phyloP scores from a whole-genome alignment of 1,284 basidiomycete genomes.

The Veloboletus limbatus region DNA sequence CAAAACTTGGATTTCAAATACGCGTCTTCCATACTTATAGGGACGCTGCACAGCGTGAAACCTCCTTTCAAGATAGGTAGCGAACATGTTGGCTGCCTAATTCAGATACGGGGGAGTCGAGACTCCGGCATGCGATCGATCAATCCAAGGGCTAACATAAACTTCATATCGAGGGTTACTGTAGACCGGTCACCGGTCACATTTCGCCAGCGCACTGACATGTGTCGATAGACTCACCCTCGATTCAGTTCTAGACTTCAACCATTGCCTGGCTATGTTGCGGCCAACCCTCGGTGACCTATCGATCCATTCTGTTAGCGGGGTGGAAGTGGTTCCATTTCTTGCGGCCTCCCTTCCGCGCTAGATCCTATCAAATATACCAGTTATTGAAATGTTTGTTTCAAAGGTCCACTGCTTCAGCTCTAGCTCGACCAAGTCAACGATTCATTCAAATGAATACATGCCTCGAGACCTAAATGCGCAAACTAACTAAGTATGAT shows the following conservation, averaged over 20 bases:
- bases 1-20: constrained; percentile 24
- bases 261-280: neutral
- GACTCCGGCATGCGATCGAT: constrained; percentile 17
- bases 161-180: constrained; percentile 14
- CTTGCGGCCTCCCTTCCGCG: neutral
- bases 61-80: too few relatives aligned
- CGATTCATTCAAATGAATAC: constrained; percentile 5
- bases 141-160: neutral
- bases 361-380: neutral
- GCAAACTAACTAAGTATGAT: neutral
- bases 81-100: neutral
- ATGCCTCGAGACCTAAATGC: constrained; percentile 2
- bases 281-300: neutral
- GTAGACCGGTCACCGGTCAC: constrained; percentile 10
- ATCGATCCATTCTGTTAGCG: constrained; percentile 5
- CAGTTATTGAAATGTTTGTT: too few relatives aligned
- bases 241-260: constrained; percentile 9
- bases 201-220: neutral
- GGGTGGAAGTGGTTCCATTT: neutral
- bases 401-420: neutral
- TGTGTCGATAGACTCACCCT: constrained; percentile 5
- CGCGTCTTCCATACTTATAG: too few relatives aligned
- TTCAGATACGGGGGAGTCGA: constrained; percentile 2
- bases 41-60: too few relatives aligned
- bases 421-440: neutral